Evolutionary conservation across 2,329 filamentous ascomycete species (phyloP).

Genomic region (Aspergillus jensenii): DNA sequence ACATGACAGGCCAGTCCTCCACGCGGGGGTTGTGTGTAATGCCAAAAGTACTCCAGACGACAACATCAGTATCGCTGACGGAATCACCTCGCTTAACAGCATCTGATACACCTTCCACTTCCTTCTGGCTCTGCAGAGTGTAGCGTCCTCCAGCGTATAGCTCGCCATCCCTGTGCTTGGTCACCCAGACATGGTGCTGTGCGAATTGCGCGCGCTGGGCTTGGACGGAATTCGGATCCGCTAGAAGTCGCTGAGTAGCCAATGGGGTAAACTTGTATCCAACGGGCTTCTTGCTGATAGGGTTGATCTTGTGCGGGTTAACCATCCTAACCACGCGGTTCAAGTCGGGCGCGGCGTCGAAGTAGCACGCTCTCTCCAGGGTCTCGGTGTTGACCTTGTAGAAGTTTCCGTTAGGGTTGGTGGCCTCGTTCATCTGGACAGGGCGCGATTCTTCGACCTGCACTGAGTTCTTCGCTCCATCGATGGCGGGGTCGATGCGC

Average conservation of each 20-base stretch:
- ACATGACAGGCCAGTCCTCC: conserved; percentile 48
- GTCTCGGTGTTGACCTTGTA: conserved; percentile 51
- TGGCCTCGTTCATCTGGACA: conserved; percentile 53
- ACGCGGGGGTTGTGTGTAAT: conserved; percentile 47
- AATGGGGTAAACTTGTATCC: conserved; percentile 58
- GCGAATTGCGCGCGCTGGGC: conserved; percentile 55
- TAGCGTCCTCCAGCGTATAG: conserved; percentile 56
- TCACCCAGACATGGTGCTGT: conserved; percentile 57
- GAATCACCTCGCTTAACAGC: conserved; percentile 32
- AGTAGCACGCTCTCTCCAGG: conserved; percentile 48
- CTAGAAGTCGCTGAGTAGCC: conserved; percentile 58
- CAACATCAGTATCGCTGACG: conserved; percentile 43
- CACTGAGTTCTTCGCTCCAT: conserved; percentile 55
- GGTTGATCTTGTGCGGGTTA: conserved; percentile 53
- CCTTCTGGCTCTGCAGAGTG: conserved; percentile 52
- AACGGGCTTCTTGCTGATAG: conserved; percentile 53
- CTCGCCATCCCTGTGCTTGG: conserved; percentile 52
- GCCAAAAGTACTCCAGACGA: conserved; percentile 47
- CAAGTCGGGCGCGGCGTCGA: conserved; percentile 44
- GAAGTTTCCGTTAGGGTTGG: conserved; percentile 55
- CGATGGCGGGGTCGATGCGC: conserved; percentile 61
- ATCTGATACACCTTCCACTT: conserved; percentile 36
- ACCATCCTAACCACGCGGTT: conserved; percentile 59
- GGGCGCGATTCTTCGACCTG: conserved; percentile 58
- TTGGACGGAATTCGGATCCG: conserved; percentile 54